Percentiles rank a stretch among this genome's conserved stretches.
These are phyloP conservation scores for Rhodotorula mucilaginosa DNA, from an alignment of 1,284 basidiomycete genomes.

Conservation along the genomic window DNA sequence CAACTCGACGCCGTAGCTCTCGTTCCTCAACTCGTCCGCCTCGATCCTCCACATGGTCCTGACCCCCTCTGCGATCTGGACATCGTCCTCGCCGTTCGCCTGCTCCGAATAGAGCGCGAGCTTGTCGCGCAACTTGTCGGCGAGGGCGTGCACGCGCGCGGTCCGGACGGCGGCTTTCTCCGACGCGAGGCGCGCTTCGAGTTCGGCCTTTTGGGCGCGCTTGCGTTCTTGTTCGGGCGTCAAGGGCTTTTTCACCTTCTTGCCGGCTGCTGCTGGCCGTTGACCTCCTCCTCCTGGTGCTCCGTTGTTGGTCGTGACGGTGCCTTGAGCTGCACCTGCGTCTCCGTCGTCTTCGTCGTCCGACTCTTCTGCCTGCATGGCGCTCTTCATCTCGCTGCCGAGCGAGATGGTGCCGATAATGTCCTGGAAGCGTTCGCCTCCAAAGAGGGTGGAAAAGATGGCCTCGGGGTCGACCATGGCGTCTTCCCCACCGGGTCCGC, in stretches of 20 bases:
- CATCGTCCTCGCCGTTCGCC: constrained; percentile 55
- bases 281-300: constrained; percentile 13
- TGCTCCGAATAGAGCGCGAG: constrained; percentile 90
- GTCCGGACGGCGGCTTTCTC: constrained; percentile 59
- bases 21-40: constrained; percentile 68
- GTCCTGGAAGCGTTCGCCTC: constrained; percentile 48
- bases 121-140: constrained; percentile 70
- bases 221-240: constrained; percentile 67
- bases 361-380: constrained; percentile 74
- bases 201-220: constrained; percentile 60
- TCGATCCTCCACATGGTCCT: constrained; percentile 47
- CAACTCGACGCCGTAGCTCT: constrained; percentile 90
- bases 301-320: neutral
- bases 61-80: constrained; percentile 41
- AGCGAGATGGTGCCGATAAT: constrained; percentile 61
- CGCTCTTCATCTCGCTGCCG: constrained; percentile 96
- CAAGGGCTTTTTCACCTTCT: constrained; percentile 52
- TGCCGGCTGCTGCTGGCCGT: constrained; percentile 2
- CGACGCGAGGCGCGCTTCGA: constrained; percentile 38
- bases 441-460: constrained; percentile 91
- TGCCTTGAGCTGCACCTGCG: neutral
- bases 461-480: constrained; percentile 69
- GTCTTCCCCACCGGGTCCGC: constrained; percentile 10
- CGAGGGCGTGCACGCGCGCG: constrained; percentile 76
- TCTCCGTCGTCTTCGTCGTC: constrained; percentile 56